Conservation (phyloP, 1,284 basidiomycete species). For the Sanghuangporus sanghuang region DNA sequence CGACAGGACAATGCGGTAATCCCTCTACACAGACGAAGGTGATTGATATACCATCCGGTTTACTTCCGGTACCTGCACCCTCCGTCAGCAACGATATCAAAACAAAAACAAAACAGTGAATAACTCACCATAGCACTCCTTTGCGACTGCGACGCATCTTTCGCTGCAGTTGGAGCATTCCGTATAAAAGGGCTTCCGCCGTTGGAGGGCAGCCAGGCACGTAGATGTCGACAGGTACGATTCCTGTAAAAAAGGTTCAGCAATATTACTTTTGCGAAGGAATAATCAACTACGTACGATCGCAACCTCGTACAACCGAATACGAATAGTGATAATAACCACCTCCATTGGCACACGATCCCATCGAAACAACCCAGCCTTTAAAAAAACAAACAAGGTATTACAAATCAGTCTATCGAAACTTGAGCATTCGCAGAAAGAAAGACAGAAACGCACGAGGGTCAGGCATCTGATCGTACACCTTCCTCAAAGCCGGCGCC, state of each 20-base stretch:
- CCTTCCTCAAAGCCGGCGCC: slow-evolving; percentile 94
- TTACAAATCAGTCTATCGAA: slow-evolving; percentile 18
- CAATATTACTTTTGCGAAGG: background rate
- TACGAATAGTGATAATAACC: slow-evolving; percentile 99
- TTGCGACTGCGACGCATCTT: slow-evolving; percentile 94
- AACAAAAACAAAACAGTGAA: slow-evolving; percentile 13
- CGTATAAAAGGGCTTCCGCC: slow-evolving; percentile 91
- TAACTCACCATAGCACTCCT: slow-evolving; percentile 81
- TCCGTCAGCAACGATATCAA: background rate
- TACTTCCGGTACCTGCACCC: slow-evolving; percentile 9
- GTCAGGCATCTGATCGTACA: slow-evolving; percentile 97
- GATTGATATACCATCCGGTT: background rate
- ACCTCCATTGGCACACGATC: slow-evolving; percentile 97
- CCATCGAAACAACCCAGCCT: slow-evolving; percentile 99
- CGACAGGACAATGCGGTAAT: background rate
- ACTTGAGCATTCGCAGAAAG: slow-evolving; percentile 21
- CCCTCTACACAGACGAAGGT: too few species aligned
- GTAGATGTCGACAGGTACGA: slow-evolving; percentile 98
- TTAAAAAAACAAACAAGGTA: slow-evolving; percentile 22
- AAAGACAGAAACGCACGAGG: slow-evolving; percentile 50
- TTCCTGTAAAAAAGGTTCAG: slow-evolving; percentile 44
- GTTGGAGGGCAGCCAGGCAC: slow-evolving; percentile 93
- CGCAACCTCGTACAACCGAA: slow-evolving; percentile 98
- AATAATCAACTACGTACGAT: slow-evolving; percentile 58
- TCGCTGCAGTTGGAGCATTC: slow-evolving; percentile 93